Evolutionary conservation across 1,139 yeast genomes (phyloP), one percentile per base, ranked within the genome.

Genomic region (Diutina scorzettiae): DNA sequence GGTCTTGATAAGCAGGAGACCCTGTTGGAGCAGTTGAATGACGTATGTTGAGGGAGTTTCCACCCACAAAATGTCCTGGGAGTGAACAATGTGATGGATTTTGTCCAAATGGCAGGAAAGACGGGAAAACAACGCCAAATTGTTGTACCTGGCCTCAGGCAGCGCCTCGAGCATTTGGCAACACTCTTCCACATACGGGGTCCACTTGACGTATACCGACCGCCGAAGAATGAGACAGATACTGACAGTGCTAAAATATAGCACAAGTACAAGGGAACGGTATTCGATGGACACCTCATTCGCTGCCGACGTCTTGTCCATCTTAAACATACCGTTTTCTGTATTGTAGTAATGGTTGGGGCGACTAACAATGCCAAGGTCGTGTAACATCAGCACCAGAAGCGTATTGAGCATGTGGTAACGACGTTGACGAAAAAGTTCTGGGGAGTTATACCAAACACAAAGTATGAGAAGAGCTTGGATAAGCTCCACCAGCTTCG

Each of bases 401-500:
- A 84, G 62, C 8, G 76, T 67, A 44, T 79, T 76, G 49, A 84
- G 67, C 44, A 85, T 61, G 55, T 84, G 93, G 49, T 80, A 79
- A 43, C 94, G 73, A 46, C 93, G 74, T 51, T 82, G 83, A 49
- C 78, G 82, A 48, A 83, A 82, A 50, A 84, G 64, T 57, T 85
- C 95, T 0, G 95, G 86, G 5, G 85, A 76, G 49, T 82, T 84
- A 56, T 85, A 85, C 94, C 95, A 87, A 29, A 80, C 58, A 32
- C 82, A 72, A 43, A 83, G 60, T 3, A 84, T 53, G 24, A 83
- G 53, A 40, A 83, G 59, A 17, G 81, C 63, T 54, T 81, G 78
- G 36, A 85, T 61, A 42, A 85, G 60, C 54, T 84, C 91, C 20
- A 78, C 63, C 6, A 80, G 72, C 59, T 84, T 86, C 44, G 76